phyloP scores from a whole-genome alignment of 2,329 filamentous ascomycete genomes.

The Arthrobotrys conoides region DNA sequence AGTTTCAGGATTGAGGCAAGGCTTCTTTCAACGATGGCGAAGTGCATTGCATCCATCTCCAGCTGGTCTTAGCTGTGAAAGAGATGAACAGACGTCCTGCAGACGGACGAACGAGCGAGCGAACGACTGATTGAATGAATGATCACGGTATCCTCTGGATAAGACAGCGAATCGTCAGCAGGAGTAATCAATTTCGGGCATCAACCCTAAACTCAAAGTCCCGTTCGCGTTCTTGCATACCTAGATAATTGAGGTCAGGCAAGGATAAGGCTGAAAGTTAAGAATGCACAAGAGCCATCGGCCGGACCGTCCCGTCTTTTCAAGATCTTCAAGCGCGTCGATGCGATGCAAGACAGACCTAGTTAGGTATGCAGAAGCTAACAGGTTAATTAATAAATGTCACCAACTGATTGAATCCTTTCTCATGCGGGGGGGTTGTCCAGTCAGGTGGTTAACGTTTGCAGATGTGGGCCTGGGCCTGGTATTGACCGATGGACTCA shows the following conservation, averaged over 20 bases:
- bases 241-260: not conserved
- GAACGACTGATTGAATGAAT: not conserved
- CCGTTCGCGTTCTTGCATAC: not conserved
- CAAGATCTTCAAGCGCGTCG: not conserved
- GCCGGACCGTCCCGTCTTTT: slow-evolving; percentile 7
- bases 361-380: not conserved
- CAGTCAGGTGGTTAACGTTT: slow-evolving; percentile 7
- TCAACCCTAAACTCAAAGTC: not conserved
- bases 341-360: not conserved
- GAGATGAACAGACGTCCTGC: not conserved
- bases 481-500: not conserved
- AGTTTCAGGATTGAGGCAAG: too few species aligned
- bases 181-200: not conserved
- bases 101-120: not conserved
- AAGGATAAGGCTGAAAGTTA: slow-evolving; percentile 4
- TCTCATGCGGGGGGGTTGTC: not conserved
- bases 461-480: not conserved
- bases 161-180: slow-evolving; percentile 15
- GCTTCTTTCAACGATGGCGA: not conserved
- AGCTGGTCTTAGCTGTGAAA: not conserved
- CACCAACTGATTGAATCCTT: slow-evolving; percentile 17
- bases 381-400: not conserved
- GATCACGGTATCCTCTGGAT: not conserved
- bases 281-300: slow-evolving; percentile 4
- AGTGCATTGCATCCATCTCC: not conserved